Evolutionary conservation across 2,329 filamentous ascomycete species (phyloP).

Genomic region (Triangularia setosa): DNA sequence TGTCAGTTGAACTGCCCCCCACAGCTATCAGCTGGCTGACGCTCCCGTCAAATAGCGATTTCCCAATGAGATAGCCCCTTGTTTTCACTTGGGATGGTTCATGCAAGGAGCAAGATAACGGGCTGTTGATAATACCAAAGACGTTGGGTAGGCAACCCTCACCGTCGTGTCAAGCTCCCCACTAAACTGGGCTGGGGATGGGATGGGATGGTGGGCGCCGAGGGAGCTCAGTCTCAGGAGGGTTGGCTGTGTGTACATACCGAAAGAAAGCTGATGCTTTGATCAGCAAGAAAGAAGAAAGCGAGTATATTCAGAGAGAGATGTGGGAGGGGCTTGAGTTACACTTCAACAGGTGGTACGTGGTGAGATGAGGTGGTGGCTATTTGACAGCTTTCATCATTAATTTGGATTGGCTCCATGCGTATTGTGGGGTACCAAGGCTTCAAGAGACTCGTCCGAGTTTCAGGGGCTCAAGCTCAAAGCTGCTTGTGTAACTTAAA

Average conservation of each 20-base stretch:
- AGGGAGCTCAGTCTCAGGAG: not conserved
- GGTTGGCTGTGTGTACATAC: conserved; percentile 1
- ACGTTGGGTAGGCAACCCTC: not conserved
- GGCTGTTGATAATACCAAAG: not conserved
- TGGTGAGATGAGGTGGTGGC: conserved; percentile 15
- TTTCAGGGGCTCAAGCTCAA: conserved; percentile 19
- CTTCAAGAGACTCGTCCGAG: conserved; percentile 2
- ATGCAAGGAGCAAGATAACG: not conserved
- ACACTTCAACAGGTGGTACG: not conserved
- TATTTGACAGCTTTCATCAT: conserved; percentile 28
- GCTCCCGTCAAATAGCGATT: not conserved
- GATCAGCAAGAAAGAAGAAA: not conserved
- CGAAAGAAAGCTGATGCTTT: not conserved
- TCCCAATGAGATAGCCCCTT: not conserved
- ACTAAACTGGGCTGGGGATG: not conserved
- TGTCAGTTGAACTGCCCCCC: not conserved
- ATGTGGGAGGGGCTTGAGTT: conserved; percentile 1
- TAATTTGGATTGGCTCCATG: conserved; percentile 19
- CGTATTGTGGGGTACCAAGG: conserved; percentile 23
- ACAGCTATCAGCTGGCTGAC: not conserved
- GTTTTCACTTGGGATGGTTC: not conserved
- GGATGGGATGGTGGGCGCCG: not conserved
- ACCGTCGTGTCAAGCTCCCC: not conserved
- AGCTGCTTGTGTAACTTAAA: not conserved
- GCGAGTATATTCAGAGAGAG: not conserved